phyloP scores from a whole-genome alignment of 2,329 filamentous ascomycete genomes.

The Paraconiothyrium sp. region DNA sequence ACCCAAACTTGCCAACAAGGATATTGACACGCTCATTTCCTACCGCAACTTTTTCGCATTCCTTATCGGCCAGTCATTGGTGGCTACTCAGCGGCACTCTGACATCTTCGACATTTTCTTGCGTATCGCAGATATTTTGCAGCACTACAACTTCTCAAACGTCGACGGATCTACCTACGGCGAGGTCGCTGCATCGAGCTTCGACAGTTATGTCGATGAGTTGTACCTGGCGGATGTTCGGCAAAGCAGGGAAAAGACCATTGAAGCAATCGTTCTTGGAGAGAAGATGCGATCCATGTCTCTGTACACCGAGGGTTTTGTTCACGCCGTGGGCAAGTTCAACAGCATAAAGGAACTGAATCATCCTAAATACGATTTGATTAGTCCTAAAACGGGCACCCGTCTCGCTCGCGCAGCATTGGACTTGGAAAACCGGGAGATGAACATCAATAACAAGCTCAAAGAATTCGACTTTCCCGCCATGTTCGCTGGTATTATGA shows the following conservation, averaged over 20 bases:
- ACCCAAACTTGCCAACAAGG: slow-evolving; percentile 53
- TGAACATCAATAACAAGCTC: slow-evolving; percentile 76
- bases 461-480: slow-evolving; percentile 91
- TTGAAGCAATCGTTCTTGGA: slow-evolving; percentile 88
- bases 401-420: slow-evolving; percentile 84
- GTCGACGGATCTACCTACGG: slow-evolving; percentile 71
- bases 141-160: slow-evolving; percentile 68
- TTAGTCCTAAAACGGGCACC: slow-evolving; percentile 76
- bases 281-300: slow-evolving; percentile 84
- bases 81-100: slow-evolving; percentile 65
- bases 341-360: slow-evolving; percentile 75
- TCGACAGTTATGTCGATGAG: slow-evolving; percentile 80
- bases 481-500: slow-evolving; percentile 86
- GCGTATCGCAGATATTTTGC: slow-evolving; percentile 66
- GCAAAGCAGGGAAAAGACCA: slow-evolving; percentile 83
- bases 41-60: slow-evolving; percentile 73
- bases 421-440: slow-evolving; percentile 77
- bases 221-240: slow-evolving; percentile 81
- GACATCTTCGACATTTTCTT: slow-evolving; percentile 69
- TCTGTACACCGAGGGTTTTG: slow-evolving; percentile 90
- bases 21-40: slow-evolving; percentile 66
- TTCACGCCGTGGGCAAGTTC: slow-evolving; percentile 87
- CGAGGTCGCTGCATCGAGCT: slow-evolving; percentile 70
- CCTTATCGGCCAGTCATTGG: slow-evolving; percentile 67
- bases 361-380: slow-evolving; percentile 73